Evolutionary conservation across 179 eudicot genomes (phyloP).

Genomic region (Actinidia chinensis): DNA sequence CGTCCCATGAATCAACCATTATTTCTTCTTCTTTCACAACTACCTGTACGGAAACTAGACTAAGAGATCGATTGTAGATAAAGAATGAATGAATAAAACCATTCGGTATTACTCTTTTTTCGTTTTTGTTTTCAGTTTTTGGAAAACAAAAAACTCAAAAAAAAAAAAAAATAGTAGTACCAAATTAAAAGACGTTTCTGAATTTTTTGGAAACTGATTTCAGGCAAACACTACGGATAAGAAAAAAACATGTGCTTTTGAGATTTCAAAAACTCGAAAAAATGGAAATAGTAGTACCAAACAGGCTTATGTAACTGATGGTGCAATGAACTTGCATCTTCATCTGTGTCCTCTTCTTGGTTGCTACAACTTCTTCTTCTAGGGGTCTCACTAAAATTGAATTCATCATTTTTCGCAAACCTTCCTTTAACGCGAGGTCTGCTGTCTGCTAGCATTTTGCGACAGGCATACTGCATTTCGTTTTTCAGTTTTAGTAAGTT

Average conservation of each 20-base stretch:
- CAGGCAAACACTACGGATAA: too few relatives aligned
- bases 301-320: background rate
- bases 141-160: background rate
- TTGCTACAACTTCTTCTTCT: conserved; percentile 40
- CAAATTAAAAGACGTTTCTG: too few relatives aligned
- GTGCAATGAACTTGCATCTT: conserved; percentile 39
- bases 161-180: too few relatives aligned
- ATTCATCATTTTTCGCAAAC: conserved; percentile 87
- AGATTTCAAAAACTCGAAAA: background rate
- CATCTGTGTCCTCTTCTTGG: conserved; percentile 68
- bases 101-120: too few relatives aligned
- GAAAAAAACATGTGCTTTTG: too few relatives aligned
- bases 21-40: conserved; percentile 61
- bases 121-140: too few relatives aligned
- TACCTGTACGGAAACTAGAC: conserved; percentile 25
- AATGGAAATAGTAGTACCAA: too few relatives aligned
- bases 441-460: conserved; percentile 92
- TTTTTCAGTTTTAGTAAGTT: background rate
- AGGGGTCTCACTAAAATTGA: conserved; percentile 35
- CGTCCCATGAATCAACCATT: conserved; percentile 60
- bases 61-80: background rate
- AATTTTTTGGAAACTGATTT: too few relatives aligned
- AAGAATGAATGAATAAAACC: too few relatives aligned
- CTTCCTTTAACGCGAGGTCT: conserved; percentile 91
- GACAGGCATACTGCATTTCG: conserved; percentile 77